These are phyloP conservation scores for Metarhizium humberi DNA, from an alignment of 2,329 filamentous ascomycete genomes.

Conservation along the genomic window DNA sequence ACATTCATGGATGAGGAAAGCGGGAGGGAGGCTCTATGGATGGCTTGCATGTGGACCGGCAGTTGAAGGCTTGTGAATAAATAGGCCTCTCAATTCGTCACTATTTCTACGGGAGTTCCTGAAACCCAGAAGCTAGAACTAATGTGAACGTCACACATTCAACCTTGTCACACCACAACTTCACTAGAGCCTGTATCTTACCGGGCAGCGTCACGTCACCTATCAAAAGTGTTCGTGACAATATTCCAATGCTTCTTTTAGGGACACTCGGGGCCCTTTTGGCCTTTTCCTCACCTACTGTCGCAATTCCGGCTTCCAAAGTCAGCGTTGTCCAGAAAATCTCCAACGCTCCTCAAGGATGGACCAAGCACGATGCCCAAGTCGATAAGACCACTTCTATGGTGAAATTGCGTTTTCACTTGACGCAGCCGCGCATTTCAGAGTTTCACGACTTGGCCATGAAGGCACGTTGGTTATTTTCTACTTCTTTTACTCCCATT, in stretches of 20 bases:
- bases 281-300: not conserved
- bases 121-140: not conserved
- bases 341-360: constrained; percentile 1
- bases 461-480: not conserved
- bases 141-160: too few relatives aligned
- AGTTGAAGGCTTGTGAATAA: not conserved
- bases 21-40: too few relatives aligned
- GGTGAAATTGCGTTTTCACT: constrained; percentile 4
- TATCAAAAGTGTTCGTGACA: not conserved
- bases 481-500: too few relatives aligned
- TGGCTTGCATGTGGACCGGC: not conserved
- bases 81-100: too few relatives aligned
- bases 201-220: not conserved
- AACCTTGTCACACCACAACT: too few relatives aligned
- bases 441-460: constrained; percentile 4
- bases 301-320: not conserved
- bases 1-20: not conserved
- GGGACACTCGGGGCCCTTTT: not conserved
- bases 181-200: too few relatives aligned
- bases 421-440: constrained; percentile 3
- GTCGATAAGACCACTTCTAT: constrained; percentile 1
- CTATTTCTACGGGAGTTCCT: too few relatives aligned
- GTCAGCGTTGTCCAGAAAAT: constrained; percentile 2
- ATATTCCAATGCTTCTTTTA: not conserved
- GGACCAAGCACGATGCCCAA: not conserved